These are phyloP conservation scores for Przewalskia tangutica DNA, from an alignment of 257 asterid genomes.

Conservation along the genomic window DNA sequence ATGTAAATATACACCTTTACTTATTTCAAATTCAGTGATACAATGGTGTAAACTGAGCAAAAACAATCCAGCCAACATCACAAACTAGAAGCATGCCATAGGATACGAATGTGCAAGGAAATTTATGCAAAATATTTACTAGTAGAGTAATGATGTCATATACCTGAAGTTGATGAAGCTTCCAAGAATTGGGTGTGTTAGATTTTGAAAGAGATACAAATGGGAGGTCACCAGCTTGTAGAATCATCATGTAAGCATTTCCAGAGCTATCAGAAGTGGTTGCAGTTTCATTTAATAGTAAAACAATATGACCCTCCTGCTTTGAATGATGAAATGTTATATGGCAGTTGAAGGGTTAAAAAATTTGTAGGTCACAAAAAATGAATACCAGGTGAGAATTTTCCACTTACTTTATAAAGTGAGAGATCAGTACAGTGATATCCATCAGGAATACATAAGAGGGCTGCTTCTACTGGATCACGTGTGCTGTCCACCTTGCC, in stretches of 20 bases:
- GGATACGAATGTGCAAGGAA: neutral
- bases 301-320: conserved; percentile 79
- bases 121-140: neutral
- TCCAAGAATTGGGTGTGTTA: conserved; percentile 36
- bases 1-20: neutral
- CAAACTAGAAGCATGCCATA: neutral
- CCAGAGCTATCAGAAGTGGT: conserved; percentile 59
- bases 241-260: conserved; percentile 70
- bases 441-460: conserved; percentile 70
- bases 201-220: conserved; percentile 63
- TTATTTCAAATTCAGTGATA: neutral
- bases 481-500: conserved; percentile 31
- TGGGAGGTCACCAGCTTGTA: conserved; percentile 54
- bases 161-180: conserved; percentile 59
- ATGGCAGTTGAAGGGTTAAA: conserved; percentile 13
- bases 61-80: neutral
- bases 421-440: conserved; percentile 73
- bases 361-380: conserved; percentile 15
- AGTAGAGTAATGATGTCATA: neutral
- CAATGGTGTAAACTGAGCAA: neutral
- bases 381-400: neutral
- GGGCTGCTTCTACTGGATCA: conserved; percentile 46
- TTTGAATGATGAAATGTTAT: conserved; percentile 8
- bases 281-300: conserved; percentile 51
- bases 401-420: conserved; percentile 53